Base-by-base conservation (phyloP, 495 filamentous ascomycete genomes). In the Cenococcum geophilum region DNA sequence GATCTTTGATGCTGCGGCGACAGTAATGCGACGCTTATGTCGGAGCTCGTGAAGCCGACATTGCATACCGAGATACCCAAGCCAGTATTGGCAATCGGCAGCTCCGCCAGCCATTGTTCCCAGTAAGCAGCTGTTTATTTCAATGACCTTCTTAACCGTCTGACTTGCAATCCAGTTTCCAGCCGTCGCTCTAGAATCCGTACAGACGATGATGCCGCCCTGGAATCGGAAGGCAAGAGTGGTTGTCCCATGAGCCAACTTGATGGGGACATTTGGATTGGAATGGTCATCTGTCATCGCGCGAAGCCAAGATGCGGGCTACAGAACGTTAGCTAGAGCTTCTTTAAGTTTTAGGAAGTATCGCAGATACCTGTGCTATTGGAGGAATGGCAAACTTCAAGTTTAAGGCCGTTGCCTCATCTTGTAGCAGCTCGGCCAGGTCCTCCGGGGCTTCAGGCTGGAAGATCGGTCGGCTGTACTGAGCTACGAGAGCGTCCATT, bases 41-140 rank as follows among this genome's bases (percentile, higher is more conserved):
- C 93, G 90, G 68, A 98, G 92, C 79, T 98, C 93, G 76, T 97
- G 93, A 62, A 98, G 87, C 54, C 93, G 92, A 78, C 93, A 98
- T 80, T 97, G 91, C 86, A 97, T 95, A 61, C 93, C 93, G 65
- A 98, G 82, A 81, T 96, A 98, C 71, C 89, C 89, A 66, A 98
- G 86, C 93, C 93, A 98, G 80, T 96, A 97, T 84, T 97, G 93
- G 78, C 93, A 98, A 78, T 98, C 93, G 70, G 93, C 93, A 70
- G 93, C 93, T 77, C 95, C 95, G 73, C 93, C 93, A 61, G 93
- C 93, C 93, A 98, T 97, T 62, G 93, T 98, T 48, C 95, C 93
- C 67, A 98, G 76, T 75, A 97, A 82, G 77, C 88, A 80, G 77
- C 84, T 83, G 83, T 86, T 95, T 79, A 90, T 95, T 81, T 85